These are phyloP conservation scores for Metschnikowia sp. DNA, from an alignment of 805 yeast species.

Conservation along the genomic window DNA sequence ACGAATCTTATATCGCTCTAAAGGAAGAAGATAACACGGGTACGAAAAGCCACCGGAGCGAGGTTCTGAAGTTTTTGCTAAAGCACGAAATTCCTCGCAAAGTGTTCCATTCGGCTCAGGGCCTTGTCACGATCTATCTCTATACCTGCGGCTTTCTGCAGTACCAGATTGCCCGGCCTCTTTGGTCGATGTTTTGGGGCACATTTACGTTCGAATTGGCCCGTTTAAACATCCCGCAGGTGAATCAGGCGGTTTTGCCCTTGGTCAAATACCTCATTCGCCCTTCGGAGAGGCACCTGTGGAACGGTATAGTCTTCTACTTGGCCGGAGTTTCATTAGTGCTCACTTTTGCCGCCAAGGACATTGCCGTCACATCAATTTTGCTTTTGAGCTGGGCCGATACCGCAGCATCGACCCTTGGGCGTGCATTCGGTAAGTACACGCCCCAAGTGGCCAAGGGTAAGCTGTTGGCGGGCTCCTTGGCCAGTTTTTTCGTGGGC, in stretches of 20 bases:
- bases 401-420: conserved; percentile 93
- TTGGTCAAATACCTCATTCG: conserved; percentile 81
- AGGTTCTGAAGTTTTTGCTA: conserved; percentile 43
- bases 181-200: conserved; percentile 50
- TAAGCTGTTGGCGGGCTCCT: conserved; percentile 86
- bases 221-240: conserved; percentile 56
- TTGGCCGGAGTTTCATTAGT: conserved; percentile 74
- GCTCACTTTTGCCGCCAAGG: conserved; percentile 70
- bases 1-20: conserved; percentile 6
- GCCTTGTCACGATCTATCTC: conserved; percentile 70
- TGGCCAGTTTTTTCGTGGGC: conserved; percentile 82
- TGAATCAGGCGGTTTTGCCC: conserved; percentile 66
- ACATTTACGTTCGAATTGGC: conserved; percentile 64
- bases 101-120: conserved; percentile 83
- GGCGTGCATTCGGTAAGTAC: conserved; percentile 78
- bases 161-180: conserved; percentile 55
- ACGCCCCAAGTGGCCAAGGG: conserved; percentile 73
- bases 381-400: conserved; percentile 93
- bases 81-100: conserved; percentile 91
- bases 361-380: conserved; percentile 72
- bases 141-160: conserved; percentile 62
- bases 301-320: conserved; percentile 89
- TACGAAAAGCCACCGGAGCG: neutral
- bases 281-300: conserved; percentile 64
- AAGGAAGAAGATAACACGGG: neutral